Evolutionary conservation across 768 basidiomycete genomes (phyloP), one percentile per base, ranked within the genome.

Genomic region (Arthromyces matolae): DNA sequence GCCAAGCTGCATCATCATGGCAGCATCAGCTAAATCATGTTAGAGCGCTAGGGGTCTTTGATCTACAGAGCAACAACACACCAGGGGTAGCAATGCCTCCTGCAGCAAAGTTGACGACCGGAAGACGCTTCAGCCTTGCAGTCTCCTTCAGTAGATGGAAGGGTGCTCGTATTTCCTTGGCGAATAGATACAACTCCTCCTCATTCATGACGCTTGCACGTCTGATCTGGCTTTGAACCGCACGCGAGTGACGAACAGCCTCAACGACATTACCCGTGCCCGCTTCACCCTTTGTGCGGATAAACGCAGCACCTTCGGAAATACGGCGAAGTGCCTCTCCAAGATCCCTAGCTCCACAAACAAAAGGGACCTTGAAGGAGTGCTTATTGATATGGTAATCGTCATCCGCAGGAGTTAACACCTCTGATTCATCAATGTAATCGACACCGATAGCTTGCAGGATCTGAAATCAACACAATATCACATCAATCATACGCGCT

Each of bases 1-100:
- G 28, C 95, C 93, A 28, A 98, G 80, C 62, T 95, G 93, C 94
- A 98, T 98, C 95, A 97, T 96, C 53, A 97, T 68, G 3, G 96
- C 96, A 13, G 95, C 95, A 66, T 99, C 95, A 56, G 90, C 93
- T 83, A 66, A 22, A 56, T 48, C 51, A 51, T 6, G 14, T 19
- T 14, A 43, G 13, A 55, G 34, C 16, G 40, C 49, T 42, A 46
- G 8, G 8, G 14, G 31, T 34, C 18, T 20, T 28, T 8, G 20
- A 13, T 32, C 4, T 5, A 23, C 24, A 31, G 12, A 40, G 38
- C 39, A 22, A 20, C 28, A 28, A 33, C 73, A 39, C 60, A 89
- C 90, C 91, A 40, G 93, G 93, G 8, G 92, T 93, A 38, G 92
- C 90, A 42, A 94, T 79, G 44, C 93, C 93, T 47, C 93, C 94